Evolutionary conservation across 228 moss, liverwort and hornwort species (phyloP).

Genomic region (Sphagnum fallax): DNA sequence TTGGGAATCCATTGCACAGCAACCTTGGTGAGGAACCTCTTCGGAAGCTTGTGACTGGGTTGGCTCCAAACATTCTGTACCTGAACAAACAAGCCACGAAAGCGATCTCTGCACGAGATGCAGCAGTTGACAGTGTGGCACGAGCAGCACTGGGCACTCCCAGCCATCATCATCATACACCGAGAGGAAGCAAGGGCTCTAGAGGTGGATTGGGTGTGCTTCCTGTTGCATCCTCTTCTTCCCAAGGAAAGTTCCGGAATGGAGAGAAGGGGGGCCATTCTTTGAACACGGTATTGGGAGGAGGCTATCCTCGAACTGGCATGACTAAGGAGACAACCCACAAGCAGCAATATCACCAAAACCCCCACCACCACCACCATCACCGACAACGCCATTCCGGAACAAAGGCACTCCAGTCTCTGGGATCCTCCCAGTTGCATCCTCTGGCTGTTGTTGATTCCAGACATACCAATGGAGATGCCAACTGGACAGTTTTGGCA

Average conservation of each 20-base stretch:
- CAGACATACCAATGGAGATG: neutral
- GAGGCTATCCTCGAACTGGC: conserved; percentile 19
- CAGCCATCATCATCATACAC: conserved; percentile 34
- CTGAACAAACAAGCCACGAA: conserved; percentile 82
- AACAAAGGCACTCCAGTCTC: neutral
- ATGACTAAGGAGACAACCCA: conserved; percentile 17
- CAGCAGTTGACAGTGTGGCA: conserved; percentile 58
- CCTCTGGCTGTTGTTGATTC: too few species aligned
- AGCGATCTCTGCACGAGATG: conserved; percentile 57
- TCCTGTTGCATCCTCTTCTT: conserved; percentile 16
- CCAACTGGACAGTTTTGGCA: neutral
- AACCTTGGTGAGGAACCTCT: conserved; percentile 81
- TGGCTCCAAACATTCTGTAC: conserved; percentile 73
- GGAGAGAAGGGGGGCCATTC: conserved; percentile 24
- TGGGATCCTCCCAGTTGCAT: neutral
- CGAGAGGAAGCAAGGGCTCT: conserved; percentile 32
- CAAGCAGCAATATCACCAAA: conserved; percentile 21
- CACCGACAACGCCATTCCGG: conserved; percentile 10
- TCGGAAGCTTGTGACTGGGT: conserved; percentile 51
- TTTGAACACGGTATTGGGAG: neutral
- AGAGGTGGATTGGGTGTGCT: conserved; percentile 23
- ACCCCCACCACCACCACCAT: conserved; percentile 31
- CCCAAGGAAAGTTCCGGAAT: conserved; percentile 19
- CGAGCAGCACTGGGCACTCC: conserved; percentile 56
- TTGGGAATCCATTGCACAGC: conserved; percentile 72